Conservation (phyloP, 2,329 filamentous ascomycete species). For the Pyrenochaeta sp. region DNA sequence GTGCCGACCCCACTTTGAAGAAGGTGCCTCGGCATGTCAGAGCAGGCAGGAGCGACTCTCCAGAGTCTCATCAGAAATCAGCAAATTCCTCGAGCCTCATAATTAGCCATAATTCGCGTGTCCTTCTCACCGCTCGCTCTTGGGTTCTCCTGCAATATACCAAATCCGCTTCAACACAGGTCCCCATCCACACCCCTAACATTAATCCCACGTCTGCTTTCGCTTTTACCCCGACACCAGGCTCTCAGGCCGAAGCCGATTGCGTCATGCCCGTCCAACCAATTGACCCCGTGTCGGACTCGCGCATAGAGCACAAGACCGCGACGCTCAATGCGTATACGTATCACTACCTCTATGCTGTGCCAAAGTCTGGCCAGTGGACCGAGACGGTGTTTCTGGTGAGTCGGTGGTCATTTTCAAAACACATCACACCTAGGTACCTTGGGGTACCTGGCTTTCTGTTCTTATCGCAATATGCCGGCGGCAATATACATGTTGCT, state of each 20-base stretch:
- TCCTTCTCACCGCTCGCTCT: too few relatives aligned
- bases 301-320: constrained; percentile 70
- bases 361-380: constrained; percentile 53
- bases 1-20: too few relatives aligned
- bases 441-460: too few relatives aligned
- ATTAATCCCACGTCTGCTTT: background rate
- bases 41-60: too few relatives aligned
- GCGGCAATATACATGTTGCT: background rate
- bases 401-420: constrained; percentile 13
- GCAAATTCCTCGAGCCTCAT: too few relatives aligned
- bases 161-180: background rate
- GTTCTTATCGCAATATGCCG: background rate
- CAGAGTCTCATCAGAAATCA: too few relatives aligned
- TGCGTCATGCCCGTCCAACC: constrained; percentile 65
- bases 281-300: constrained; percentile 68
- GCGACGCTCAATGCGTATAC: constrained; percentile 71
- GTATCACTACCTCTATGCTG: constrained; percentile 69
- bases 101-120: too few relatives aligned
- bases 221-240: constrained; percentile 6
- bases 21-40: too few relatives aligned
- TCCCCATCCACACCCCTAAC: background rate
- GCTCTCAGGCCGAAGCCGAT: constrained; percentile 1
- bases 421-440: too few relatives aligned
- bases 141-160: too few relatives aligned
- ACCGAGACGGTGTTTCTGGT: constrained; percentile 64